Percentiles rank a stretch among this genome's conserved stretches.
phyloP scores from a whole-genome alignment of 208 protist species.

The Angomonas deanei region DNA sequence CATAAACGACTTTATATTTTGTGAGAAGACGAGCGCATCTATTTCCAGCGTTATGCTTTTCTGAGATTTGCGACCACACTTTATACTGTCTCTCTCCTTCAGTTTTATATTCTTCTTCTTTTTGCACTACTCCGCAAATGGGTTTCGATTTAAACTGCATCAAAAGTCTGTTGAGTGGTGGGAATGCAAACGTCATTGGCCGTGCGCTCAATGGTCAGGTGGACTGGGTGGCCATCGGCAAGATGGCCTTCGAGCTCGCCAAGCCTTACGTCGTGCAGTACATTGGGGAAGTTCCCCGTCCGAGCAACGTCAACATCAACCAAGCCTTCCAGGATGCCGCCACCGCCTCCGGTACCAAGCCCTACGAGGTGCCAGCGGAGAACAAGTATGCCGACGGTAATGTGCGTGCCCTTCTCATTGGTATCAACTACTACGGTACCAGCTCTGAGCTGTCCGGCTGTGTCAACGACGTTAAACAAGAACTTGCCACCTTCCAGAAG shows the following conservation, averaged over 20 bases:
- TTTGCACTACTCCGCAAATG: no score
- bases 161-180: conserved; percentile 16
- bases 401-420: conserved; percentile 47
- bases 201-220: conserved; percentile 17
- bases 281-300: conserved; percentile 32
- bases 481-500: conserved; percentile 55
- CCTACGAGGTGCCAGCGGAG: conserved; percentile 26
- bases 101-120: no score
- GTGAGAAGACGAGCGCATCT: no score
- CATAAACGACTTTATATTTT: no score
- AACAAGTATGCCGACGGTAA: conserved; percentile 17
- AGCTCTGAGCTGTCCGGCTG: conserved; percentile 50
- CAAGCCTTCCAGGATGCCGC: conserved; percentile 41
- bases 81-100: no score
- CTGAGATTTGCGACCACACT: no score
- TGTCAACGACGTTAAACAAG: conserved; percentile 60
- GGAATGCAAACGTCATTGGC: conserved; percentile 4
- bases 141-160: conserved; percentile 34
- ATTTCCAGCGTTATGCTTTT: no score
- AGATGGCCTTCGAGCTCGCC: conserved; percentile 28
- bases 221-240: conserved; percentile 27
- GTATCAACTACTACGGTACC: conserved; percentile 76
- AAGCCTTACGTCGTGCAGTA: conserved; percentile 49
- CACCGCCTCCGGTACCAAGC: conserved; percentile 22
- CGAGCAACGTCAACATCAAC: conserved; percentile 28